Conservation (phyloP, 176 grass and related monocot genomes). For the Oryza rufipogon region DNA sequence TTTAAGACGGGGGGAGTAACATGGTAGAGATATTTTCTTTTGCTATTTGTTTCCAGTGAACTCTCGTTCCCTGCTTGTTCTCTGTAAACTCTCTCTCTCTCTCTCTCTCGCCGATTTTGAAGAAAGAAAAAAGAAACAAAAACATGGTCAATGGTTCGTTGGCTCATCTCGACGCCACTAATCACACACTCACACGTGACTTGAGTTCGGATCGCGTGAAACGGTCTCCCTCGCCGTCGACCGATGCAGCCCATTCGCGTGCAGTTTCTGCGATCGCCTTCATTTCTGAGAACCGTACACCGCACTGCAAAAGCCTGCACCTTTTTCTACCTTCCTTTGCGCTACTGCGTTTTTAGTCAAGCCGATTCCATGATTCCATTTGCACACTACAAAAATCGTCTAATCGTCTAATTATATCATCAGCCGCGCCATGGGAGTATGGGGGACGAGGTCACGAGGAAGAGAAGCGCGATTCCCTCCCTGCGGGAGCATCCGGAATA, state of each 20-base stretch:
- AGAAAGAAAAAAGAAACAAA: not conserved
- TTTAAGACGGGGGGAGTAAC: no score
- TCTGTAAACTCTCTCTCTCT: no score
- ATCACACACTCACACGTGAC: not conserved
- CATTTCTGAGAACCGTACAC: not conserved
- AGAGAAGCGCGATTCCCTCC: not conserved
- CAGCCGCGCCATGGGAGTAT: not conserved
- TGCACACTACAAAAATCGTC: not conserved
- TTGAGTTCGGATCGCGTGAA: conserved; percentile 26
- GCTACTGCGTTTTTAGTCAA: not conserved
- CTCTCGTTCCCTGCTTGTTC: no score
- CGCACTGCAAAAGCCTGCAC: conserved; percentile 20
- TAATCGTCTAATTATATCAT: not conserved
- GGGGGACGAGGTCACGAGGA: not conserved
- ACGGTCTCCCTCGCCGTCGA: not conserved
- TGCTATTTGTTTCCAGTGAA: no score
- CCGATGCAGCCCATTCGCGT: conserved; percentile 25
- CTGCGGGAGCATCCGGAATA: not conserved
- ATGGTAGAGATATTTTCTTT: no score
- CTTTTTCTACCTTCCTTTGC: not conserved
- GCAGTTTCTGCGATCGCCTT: conserved; percentile 5
- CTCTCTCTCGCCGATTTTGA: no score
- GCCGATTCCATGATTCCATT: not conserved
- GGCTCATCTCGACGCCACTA: not conserved
- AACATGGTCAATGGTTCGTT: not conserved